These are phyloP conservation scores for Bauhinia variegata DNA, from an alignment of 306 rosid species.

Conservation along the genomic window DNA sequence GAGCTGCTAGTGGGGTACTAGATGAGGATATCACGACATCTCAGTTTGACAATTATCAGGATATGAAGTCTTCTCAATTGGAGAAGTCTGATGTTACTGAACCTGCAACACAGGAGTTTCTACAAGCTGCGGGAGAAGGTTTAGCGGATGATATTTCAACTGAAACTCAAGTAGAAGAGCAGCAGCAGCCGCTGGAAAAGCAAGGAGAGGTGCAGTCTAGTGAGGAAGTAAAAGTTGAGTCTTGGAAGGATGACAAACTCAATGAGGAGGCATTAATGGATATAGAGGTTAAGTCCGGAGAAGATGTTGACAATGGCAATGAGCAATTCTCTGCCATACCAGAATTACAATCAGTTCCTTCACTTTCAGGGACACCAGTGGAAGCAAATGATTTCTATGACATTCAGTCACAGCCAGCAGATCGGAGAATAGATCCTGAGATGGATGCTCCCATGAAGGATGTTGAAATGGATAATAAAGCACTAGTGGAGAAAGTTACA, in stretches of 20 bases:
- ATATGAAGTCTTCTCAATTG: neutral
- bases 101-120: neutral
- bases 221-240: constrained; percentile 28
- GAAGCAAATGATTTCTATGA: constrained; percentile 13
- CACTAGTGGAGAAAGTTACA: neutral
- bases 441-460: neutral
- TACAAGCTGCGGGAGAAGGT: neutral
- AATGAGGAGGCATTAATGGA: neutral
- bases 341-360: neutral
- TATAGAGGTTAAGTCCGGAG: neutral
- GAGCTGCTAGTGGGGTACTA: no score
- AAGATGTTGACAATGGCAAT: neutral
- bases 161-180: constrained; percentile 21
- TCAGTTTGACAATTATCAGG: neutral
- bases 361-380: neutral
- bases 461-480: neutral
- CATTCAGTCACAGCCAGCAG: neutral
- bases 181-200: constrained; percentile 17
- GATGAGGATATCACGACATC: neutral
- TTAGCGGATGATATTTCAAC: neutral
- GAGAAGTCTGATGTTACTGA: no score
- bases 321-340: neutral
- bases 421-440: neutral
- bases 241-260: constrained; percentile 20
- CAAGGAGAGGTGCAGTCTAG: constrained; percentile 27